These are phyloP conservation scores for Ilyonectria robusta DNA, from an alignment of 2,329 filamentous ascomycete genomes.

Conservation along the genomic window DNA sequence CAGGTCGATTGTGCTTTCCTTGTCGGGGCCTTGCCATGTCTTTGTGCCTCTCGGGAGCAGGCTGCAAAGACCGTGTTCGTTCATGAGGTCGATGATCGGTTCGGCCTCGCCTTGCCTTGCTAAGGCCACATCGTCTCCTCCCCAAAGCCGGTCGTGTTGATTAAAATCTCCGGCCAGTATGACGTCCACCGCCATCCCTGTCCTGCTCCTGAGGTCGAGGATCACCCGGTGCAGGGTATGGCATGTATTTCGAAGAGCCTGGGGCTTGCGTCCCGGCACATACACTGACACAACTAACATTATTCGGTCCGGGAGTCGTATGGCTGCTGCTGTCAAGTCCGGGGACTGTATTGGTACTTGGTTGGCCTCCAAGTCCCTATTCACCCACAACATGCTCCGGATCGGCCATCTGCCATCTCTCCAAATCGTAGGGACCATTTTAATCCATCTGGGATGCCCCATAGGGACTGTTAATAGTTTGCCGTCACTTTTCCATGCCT, in stretches of 20 bases:
- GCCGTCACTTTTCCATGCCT: no score
- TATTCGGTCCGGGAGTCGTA: no score
- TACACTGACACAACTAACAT: no score
- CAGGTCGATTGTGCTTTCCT: conserved; percentile 16
- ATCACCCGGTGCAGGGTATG: background rate
- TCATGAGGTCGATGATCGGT: conserved; percentile 54
- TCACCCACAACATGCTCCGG: background rate
- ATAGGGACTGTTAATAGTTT: no score
- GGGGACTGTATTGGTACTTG: no score
- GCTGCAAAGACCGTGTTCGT: conserved; percentile 45
- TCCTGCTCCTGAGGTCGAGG: background rate
- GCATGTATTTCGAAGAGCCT: background rate
- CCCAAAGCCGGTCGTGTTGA: no score
- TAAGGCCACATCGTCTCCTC: conserved; percentile 23
- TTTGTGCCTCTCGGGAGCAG: conserved; percentile 46
- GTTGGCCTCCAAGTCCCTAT: no score
- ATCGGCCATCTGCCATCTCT: background rate
- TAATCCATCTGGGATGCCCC: background rate
- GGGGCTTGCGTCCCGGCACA: background rate
- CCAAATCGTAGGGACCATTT: background rate
- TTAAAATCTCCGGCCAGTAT: no score
- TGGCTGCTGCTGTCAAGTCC: no score
- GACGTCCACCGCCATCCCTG: conserved; percentile 28
- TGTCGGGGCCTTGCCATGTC: conserved; percentile 49
- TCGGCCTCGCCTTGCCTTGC: conserved; percentile 53